Evolutionary conservation across 208 protist genomes (phyloP), one percentile per base, ranked within the genome.

Genomic region (Herpetomonas tarakana): DNA sequence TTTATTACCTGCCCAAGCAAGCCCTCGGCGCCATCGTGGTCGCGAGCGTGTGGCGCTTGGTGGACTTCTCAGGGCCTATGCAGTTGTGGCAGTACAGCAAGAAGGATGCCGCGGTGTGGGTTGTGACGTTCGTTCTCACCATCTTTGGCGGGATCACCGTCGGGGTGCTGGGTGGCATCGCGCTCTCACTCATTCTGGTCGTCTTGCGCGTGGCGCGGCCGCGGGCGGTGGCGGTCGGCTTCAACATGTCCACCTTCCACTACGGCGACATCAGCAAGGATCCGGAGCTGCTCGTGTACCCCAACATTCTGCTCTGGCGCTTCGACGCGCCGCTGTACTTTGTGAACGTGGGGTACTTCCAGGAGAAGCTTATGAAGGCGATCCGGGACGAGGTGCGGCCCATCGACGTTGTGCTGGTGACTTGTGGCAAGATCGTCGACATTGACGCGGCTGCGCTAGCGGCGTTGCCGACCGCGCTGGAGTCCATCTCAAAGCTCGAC

Each of bases 1-100:
- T 85, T 27, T 85, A 81, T 70, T 85, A 75, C 57, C 49, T 85
- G 31, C 78, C 78, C n/a, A 81, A 85, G 62, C 74, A 81, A 24
- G 65, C 74, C 0, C 71, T 85, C 29, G 78, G 60, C 2, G 78
- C 78, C 4, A 85, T 85, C 39, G 62, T 81, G 9, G 69, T 85
- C 19, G 44, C 74, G 44, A 78, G 71, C 31, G 74, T 85, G 39
- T 73, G 71, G 71, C 66, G 71, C 22, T 59, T 85, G 16, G 67
- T 85, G 24, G 74, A 85, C 70, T 85, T 85, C 38, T 64, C 61
- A 18, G 62, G 67, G 4, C 64, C 71, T 0, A 58, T 56, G 49
- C 52, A 53, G 22, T 58, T 85, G 28, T 81, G 74, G 78, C 63
- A 57, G 19, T 76, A 79, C 71, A 81, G 70, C 52, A 53, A 59